A percentile compares a stretch with the other conserved stretches of the same genome.
Conservation (phyloP, 805 yeast genomes). For the Pichia manshurica region DNA sequence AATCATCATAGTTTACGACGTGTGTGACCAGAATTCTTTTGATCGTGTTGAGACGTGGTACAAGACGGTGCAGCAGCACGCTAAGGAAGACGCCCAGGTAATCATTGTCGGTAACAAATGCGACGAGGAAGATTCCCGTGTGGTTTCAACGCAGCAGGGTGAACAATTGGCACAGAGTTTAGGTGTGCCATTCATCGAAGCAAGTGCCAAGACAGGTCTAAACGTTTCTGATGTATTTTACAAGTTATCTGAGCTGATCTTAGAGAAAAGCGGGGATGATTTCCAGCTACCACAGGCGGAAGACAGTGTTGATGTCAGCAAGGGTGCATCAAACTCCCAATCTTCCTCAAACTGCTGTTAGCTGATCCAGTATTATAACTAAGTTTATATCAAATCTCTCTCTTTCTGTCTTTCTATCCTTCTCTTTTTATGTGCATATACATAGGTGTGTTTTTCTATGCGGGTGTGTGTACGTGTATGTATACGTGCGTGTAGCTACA, state of each 20-base stretch:
- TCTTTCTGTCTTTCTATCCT: too few species aligned
- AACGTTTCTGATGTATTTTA: conserved; percentile 91
- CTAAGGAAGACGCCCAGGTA: conserved; percentile 91
- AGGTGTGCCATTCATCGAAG: conserved; percentile 88
- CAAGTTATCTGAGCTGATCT: conserved; percentile 79
- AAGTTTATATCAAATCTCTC: too few species aligned
- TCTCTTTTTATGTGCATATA: too few species aligned
- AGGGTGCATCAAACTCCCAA: conserved; percentile 11
- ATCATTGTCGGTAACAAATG: conserved; percentile 93
- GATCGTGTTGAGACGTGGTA: conserved; percentile 93
- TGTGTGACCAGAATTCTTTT: conserved; percentile 85
- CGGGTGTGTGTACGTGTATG: too few species aligned
- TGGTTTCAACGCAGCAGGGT: conserved; percentile 86
- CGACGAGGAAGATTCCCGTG: conserved; percentile 84
- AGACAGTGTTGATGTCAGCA: conserved; percentile 26
- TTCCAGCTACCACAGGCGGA: conserved; percentile 23
- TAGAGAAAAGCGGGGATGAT: conserved; percentile 60
- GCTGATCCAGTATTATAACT: too few species aligned
- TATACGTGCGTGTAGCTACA: too few species aligned
- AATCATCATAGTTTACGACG: conserved; percentile 76
- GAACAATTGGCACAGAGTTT: conserved; percentile 80
- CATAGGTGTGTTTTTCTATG: too few species aligned
- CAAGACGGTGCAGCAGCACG: conserved; percentile 93
- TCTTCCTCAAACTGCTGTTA: conserved; percentile 28
- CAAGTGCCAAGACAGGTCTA: conserved; percentile 89